phyloP scores from a whole-genome alignment of 2,329 filamentous ascomycete species.

The Diaporthe batatas region DNA sequence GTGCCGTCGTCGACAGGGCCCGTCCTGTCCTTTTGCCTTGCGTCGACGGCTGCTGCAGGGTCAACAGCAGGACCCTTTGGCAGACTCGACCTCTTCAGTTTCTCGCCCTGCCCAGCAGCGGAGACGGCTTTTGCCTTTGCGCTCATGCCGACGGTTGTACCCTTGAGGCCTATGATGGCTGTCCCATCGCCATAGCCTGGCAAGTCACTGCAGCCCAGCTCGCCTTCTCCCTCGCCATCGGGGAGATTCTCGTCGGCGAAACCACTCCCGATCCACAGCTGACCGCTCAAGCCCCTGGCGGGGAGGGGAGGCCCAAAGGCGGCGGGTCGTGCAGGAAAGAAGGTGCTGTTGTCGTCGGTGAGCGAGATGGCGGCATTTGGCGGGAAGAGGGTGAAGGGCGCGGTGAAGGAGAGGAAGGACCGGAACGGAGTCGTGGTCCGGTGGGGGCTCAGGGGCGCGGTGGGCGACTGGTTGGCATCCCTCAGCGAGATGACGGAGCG shows the following conservation, averaged over 20 bases:
- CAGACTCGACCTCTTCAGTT: slow-evolving; percentile 53
- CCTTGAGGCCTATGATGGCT: slow-evolving; percentile 53
- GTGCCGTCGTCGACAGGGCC: slow-evolving; percentile 77
- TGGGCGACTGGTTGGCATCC: slow-evolving; percentile 42
- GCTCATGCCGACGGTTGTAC: slow-evolving; percentile 55
- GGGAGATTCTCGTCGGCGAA: slow-evolving; percentile 84
- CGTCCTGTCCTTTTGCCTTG: slow-evolving; percentile 48
- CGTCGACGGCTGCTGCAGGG: slow-evolving; percentile 45
- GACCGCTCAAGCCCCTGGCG: slow-evolving; percentile 82
- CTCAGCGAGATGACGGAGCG: slow-evolving; percentile 62
- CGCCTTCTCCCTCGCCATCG: slow-evolving; percentile 78
- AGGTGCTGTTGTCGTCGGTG: slow-evolving; percentile 97
- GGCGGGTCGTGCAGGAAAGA: slow-evolving; percentile 92
- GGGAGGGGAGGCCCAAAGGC: slow-evolving; percentile 90
- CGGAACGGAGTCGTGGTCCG: slow-evolving; percentile 57
- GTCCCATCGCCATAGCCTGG: slow-evolving; percentile 83
- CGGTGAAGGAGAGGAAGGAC: slow-evolving; percentile 77
- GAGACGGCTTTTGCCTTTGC: slow-evolving; percentile 52
- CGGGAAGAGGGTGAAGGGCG: slow-evolving; percentile 89
- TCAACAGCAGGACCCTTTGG: slow-evolving; percentile 50
- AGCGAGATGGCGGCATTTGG: slow-evolving; percentile 96
- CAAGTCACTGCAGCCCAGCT: slow-evolving; percentile 95
- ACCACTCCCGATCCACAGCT: slow-evolving; percentile 92
- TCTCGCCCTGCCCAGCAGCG: slow-evolving; percentile 50
- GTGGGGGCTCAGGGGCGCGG: slow-evolving; percentile 45